phyloP scores from a whole-genome alignment of 768 basidiomycete genomes.

The Termitomyces sp. region DNA sequence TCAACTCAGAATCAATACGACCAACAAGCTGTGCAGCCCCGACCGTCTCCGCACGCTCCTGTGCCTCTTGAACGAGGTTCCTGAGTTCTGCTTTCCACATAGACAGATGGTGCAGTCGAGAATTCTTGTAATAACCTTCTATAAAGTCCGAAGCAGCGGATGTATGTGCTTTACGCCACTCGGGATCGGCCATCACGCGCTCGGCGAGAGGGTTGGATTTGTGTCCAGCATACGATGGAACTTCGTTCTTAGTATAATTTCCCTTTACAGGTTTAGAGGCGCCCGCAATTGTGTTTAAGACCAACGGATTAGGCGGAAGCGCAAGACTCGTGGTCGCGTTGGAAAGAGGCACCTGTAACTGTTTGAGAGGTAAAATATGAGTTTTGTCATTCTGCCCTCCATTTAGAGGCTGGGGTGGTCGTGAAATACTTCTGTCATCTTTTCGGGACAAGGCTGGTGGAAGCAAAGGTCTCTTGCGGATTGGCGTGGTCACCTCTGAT shows the following conservation, averaged over 20 bases:
- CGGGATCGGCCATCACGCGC: constrained; percentile 77
- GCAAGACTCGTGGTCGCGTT: not conserved
- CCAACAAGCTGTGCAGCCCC: constrained; percentile 23
- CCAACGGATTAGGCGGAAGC: not conserved
- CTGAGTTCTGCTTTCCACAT: constrained; percentile 92
- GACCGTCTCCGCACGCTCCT: constrained; percentile 57
- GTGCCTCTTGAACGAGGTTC: constrained; percentile 74
- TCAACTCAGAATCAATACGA: constrained; percentile 28
- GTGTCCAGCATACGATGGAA: constrained; percentile 66
- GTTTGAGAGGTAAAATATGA: not conserved
- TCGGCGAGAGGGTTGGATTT: constrained; percentile 70
- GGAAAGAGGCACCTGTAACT: not conserved
- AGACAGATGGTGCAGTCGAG: constrained; percentile 88
- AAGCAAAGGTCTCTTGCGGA: not conserved
- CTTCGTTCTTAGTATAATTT: constrained; percentile 1
- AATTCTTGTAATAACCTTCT: constrained; percentile 79
- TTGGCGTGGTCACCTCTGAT: not conserved
- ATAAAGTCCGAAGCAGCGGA: constrained; percentile 85
- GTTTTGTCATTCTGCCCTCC: not conserved
- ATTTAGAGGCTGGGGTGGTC: not conserved
- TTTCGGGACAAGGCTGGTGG: not conserved
- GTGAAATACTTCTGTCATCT: not conserved
- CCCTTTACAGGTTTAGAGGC: not conserved
- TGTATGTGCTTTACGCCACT: constrained; percentile 88
- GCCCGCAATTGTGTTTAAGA: not conserved